A percentile compares a stretch with the other conserved stretches of the same genome.
Conservation (phyloP, 371 early-diverging fungal species). For the Circinella umbellata region DNA sequence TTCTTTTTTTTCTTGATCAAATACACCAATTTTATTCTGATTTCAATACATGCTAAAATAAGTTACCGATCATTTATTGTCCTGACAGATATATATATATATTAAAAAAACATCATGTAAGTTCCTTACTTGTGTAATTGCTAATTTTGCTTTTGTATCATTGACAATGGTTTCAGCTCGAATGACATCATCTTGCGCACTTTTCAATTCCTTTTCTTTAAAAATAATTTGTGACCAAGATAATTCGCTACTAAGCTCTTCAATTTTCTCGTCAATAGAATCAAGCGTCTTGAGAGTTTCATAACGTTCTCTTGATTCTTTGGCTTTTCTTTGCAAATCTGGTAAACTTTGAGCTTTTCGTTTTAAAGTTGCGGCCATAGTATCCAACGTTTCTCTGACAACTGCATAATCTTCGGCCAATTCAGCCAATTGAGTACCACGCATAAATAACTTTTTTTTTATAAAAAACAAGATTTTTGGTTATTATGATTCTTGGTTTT, state of each 20-base stretch:
- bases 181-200: slow-evolving; percentile 11
- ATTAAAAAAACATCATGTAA: neutral
- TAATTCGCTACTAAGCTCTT: slow-evolving; percentile 66
- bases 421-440: slow-evolving; percentile 86
- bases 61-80: no score
- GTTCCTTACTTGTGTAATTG: slow-evolving; percentile 2
- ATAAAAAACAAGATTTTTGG: no score
- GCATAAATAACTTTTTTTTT: slow-evolving; percentile 69
- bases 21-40: slow-evolving; percentile 33
- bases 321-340: slow-evolving; percentile 60
- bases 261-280: slow-evolving; percentile 58
- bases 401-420: slow-evolving; percentile 73
- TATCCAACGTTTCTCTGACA: slow-evolving; percentile 72
- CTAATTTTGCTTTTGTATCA: neutral
- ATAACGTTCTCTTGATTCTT: slow-evolving; percentile 62
- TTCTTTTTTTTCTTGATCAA: slow-evolving; percentile 48
- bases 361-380: slow-evolving; percentile 58
- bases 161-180: slow-evolving; percentile 11
- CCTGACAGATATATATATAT: neutral
- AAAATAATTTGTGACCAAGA: slow-evolving; percentile 76
- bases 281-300: slow-evolving; percentile 70
- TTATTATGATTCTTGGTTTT: neutral
- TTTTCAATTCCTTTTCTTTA: slow-evolving; percentile 45
- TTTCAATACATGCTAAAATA: no score
- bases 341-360: slow-evolving; percentile 65